These are phyloP conservation scores for Phialophora expanda DNA, from an alignment of 2,329 filamentous ascomycete genomes.

Conservation along the genomic window DNA sequence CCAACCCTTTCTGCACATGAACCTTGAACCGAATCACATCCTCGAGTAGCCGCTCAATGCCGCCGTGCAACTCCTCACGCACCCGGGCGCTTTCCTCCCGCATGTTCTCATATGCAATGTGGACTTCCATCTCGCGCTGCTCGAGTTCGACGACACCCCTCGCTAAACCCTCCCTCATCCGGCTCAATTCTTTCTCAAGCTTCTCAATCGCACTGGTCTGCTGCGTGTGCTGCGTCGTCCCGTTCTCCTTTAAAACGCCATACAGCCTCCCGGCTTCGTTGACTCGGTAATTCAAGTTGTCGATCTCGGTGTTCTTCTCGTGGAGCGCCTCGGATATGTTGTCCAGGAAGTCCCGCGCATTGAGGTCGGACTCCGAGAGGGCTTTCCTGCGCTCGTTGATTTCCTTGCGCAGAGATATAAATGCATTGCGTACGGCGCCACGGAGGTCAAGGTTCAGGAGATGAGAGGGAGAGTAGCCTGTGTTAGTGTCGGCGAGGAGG, in stretches of 20 bases:
- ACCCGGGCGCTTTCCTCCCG: slow-evolving; percentile 49
- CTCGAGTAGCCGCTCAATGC: slow-evolving; percentile 94
- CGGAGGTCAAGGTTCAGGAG: slow-evolving; percentile 88
- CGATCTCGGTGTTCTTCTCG: slow-evolving; percentile 90
- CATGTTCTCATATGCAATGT: slow-evolving; percentile 39
- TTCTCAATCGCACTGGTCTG: slow-evolving; percentile 95
- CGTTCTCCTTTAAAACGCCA: slow-evolving; percentile 84
- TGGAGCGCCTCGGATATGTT: slow-evolving; percentile 96
- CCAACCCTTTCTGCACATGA: slow-evolving; percentile 87
- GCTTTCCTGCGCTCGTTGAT: slow-evolving; percentile 85
- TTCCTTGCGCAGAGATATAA: slow-evolving; percentile 80
- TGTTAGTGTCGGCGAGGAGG: slow-evolving; percentile 78
- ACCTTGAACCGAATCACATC: slow-evolving; percentile 99
- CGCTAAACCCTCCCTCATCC: slow-evolving; percentile 40
- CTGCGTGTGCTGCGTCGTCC: slow-evolving; percentile 82
- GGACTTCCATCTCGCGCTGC: slow-evolving; percentile 66
- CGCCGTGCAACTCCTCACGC: slow-evolving; percentile 96
- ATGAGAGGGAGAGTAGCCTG: slow-evolving; percentile 87
- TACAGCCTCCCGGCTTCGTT: slow-evolving; percentile 86
- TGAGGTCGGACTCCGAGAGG: slow-evolving; percentile 88
- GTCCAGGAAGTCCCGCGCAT: slow-evolving; percentile 90
- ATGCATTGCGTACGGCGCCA: slow-evolving; percentile 77
- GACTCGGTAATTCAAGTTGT: slow-evolving; percentile 85
- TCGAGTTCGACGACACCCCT: slow-evolving; percentile 48
- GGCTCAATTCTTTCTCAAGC: slow-evolving; percentile 95